phyloP scores from a whole-genome alignment of 768 basidiomycete species.

The Paxillus ammoniavirescens region DNA sequence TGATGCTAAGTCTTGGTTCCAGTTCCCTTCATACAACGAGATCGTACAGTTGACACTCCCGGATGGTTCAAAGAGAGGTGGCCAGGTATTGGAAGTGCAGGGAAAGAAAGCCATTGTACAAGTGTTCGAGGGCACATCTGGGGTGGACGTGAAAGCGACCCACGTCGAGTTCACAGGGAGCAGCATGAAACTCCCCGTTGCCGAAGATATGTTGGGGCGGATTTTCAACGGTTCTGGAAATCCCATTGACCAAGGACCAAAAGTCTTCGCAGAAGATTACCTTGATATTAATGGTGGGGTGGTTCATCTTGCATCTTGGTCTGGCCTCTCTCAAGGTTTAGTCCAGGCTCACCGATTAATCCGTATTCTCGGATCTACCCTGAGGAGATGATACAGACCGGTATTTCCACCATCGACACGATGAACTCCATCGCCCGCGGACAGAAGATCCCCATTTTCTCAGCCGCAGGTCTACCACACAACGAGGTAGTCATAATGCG shows the following conservation, averaged over 20 bases:
- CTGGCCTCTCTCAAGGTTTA: slow-evolving; percentile 14
- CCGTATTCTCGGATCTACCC: slow-evolving; percentile 98
- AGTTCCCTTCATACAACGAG: slow-evolving; percentile 99
- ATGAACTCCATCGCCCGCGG: slow-evolving; percentile 99
- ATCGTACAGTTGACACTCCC: slow-evolving; percentile 94
- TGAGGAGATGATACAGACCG: slow-evolving; percentile 99
- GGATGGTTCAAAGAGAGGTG: slow-evolving; percentile 92
- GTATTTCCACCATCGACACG: slow-evolving; percentile 96
- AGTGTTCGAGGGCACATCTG: slow-evolving; percentile 97
- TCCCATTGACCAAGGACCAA: slow-evolving; percentile 97
- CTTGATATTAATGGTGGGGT: slow-evolving; percentile 94
- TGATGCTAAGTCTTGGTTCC: slow-evolving; percentile 15
- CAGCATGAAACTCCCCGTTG: slow-evolving; percentile 98
- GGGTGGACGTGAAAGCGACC: slow-evolving; percentile 95
- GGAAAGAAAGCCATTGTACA: slow-evolving; percentile 99
- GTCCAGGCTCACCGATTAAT: slow-evolving; percentile 92
- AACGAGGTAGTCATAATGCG: slow-evolving; percentile 68
- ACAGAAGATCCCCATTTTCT: slow-evolving; percentile 99
- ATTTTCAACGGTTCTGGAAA: slow-evolving; percentile 99
- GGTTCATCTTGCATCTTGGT: slow-evolving; percentile 1
- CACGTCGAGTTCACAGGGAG: slow-evolving; percentile 98
- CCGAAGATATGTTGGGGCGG: slow-evolving; percentile 98
- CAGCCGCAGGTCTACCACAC: slow-evolving; percentile 96
- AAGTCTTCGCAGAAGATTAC: slow-evolving; percentile 99
- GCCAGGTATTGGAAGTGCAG: slow-evolving; percentile 96